phyloP scores from a whole-genome alignment of 176 grass and related monocot genomes.

The Alopecurus myosuroides region DNA sequence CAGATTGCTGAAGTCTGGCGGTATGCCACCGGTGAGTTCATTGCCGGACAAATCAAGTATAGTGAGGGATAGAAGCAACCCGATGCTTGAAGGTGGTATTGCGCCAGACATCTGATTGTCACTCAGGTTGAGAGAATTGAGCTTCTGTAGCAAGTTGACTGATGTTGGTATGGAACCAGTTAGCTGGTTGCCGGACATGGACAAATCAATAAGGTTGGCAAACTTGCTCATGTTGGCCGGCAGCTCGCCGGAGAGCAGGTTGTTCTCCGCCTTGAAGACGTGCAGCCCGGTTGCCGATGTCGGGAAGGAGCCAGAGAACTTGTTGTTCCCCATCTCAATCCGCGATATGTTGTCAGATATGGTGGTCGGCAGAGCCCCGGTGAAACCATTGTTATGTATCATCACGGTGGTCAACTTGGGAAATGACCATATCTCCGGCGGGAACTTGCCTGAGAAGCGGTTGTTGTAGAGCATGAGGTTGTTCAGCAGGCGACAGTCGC shows the following conservation, averaged over 20 bases:
- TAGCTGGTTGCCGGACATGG: conserved; percentile 31
- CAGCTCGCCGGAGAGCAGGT: conserved; percentile 43
- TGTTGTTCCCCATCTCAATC: conserved; percentile 62
- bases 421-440: conserved; percentile 40
- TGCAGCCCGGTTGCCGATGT: background rate
- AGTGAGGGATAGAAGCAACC: conserved; percentile 22
- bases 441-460: conserved; percentile 48
- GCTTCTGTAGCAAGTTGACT: conserved; percentile 33
- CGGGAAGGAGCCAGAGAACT: conserved; percentile 54
- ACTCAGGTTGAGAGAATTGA: conserved; percentile 47
- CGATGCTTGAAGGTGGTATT: conserved; percentile 41
- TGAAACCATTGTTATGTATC: conserved; percentile 62
- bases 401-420: conserved; percentile 31
- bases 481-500: conserved; percentile 8
- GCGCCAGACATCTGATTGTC: conserved; percentile 46
- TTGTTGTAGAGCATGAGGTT: conserved; percentile 68
- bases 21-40: conserved; percentile 46
- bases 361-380: conserved; percentile 39
- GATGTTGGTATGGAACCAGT: conserved; percentile 42
- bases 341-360: conserved; percentile 29
- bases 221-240: conserved; percentile 39
- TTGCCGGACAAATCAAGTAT: conserved; percentile 59
- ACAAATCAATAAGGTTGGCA: conserved; percentile 22
- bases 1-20: conserved; percentile 24
- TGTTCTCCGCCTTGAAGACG: conserved; percentile 56